Base-by-base conservation (phyloP, 495 filamentous ascomycete species). In the Annulohypoxylon nitens region DNA sequence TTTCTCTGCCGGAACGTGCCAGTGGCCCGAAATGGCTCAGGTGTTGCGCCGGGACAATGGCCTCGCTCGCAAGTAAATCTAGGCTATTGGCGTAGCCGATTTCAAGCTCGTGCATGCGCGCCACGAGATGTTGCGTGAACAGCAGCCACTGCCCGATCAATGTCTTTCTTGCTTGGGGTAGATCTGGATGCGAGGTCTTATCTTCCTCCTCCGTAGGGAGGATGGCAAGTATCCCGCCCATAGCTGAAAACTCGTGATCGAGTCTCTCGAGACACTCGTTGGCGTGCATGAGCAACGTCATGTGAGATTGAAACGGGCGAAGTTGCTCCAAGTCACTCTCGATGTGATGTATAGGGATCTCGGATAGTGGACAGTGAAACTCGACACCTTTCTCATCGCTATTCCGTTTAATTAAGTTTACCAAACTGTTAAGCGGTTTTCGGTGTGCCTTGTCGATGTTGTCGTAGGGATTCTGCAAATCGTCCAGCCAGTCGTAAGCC, bases 211-310 rank as follows among this genome's bases (percentile, higher is more conserved):
- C 71, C 2, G 76, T 75, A 2, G 86, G 86, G 5, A 88, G 75
- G 4, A 87, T 77, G 18, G 80, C 78, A 5, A 87, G 78, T 12
- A 88, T 71, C 11, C 86, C 86, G 57, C 86, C 86, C 65, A 83
- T 82, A 54, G 81, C 78, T 50, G 78, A 80, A 68, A 83, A 84
- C 73, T 88, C 86, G 70, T 88, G 86, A 64, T 88, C 86, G 37
- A 88, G 80, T 5, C 84, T 78, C 75, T 87, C 85, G 2, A 88
- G 80, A 61, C 85, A 82, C 53, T 79, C 81, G 69, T 88, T 87
- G 67, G 86, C 86, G 75, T 88, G 86, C 76, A 78, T 78, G 43
- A 87, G 76, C 43, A 88, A 80, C 16, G 78, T 77, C 68, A 86
- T 73, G 61, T 86, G 85, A 23, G 72, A 83, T 5, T 80, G 79